These are phyloP conservation scores for Xylaria sp. DNA, from an alignment of 2,329 filamentous ascomycete genomes.

Conservation along the genomic window DNA sequence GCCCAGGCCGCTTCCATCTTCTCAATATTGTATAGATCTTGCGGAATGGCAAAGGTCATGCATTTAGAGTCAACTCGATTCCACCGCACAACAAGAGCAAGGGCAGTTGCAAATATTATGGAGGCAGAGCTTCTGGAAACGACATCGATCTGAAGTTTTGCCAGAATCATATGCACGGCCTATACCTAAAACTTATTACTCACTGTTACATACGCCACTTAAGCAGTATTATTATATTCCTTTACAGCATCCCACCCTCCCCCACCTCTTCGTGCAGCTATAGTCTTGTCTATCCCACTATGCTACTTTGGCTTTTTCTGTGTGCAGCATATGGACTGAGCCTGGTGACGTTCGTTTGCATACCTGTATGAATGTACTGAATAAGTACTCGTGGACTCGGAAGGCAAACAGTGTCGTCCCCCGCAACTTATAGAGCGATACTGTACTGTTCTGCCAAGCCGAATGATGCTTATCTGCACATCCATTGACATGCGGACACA, in stretches of 20 bases:
- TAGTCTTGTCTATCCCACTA: not conserved
- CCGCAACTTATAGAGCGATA: not conserved
- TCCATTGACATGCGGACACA: too few species aligned
- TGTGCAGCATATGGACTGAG: not conserved
- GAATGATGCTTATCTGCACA: not conserved
- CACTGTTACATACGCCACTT: too few species aligned
- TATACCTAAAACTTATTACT: too few species aligned
- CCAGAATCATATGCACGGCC: not conserved
- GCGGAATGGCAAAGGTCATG: too few species aligned
- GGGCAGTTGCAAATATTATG: not conserved
- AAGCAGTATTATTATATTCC: not conserved
- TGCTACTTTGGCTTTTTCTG: not conserved
- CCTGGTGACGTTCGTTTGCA: not conserved
- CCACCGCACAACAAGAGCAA: not conserved
- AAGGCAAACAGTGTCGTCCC: not conserved
- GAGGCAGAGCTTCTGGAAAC: not conserved
- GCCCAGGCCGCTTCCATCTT: too few species aligned
- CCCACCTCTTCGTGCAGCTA: not conserved
- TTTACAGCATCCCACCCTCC: not conserved
- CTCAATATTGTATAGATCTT: too few species aligned
- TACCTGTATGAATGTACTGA: not conserved
- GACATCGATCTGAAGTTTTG: not conserved
- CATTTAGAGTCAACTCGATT: too few species aligned
- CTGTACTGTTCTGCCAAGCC: not conserved
- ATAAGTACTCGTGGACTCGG: not conserved